phyloP scores from a whole-genome alignment of 495 filamentous ascomycete species.

The Zalerion maritima region DNA sequence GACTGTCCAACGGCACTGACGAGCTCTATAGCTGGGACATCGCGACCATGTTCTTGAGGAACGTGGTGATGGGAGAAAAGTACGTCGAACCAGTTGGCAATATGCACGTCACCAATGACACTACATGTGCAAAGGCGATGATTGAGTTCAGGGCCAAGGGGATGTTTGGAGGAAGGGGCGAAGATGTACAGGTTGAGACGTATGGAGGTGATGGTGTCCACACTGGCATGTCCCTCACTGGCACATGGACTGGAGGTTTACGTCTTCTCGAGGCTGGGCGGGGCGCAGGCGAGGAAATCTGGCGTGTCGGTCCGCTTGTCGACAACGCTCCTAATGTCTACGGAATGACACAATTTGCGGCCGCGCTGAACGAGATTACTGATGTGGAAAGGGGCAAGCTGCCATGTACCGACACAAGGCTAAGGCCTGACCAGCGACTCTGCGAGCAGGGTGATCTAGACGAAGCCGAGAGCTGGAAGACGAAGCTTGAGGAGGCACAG shows the following conservation, averaged over 20 bases:
- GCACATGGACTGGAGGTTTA: conserved; percentile 74
- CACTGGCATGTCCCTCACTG: conserved; percentile 47
- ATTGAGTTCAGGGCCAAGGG: conserved; percentile 83
- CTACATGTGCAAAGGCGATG: conserved; percentile 59
- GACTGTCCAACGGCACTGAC: conserved; percentile 43
- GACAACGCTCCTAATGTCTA: conserved; percentile 63
- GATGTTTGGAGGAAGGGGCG: conserved; percentile 89
- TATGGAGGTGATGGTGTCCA: conserved; percentile 48
- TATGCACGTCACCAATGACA: conserved; percentile 70
- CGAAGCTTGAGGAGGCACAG: conserved; percentile 72
- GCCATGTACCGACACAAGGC: conserved; percentile 64
- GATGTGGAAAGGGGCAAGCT: conserved; percentile 54
- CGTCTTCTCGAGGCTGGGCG: conserved; percentile 43
- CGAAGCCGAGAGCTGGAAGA: conserved; percentile 69
- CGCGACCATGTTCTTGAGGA: conserved; percentile 80
- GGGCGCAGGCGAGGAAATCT: conserved; percentile 47
- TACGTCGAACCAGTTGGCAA: conserved; percentile 90
- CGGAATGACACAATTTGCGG: conserved; percentile 77
- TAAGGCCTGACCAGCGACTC: conserved; percentile 86
- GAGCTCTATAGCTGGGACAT: conserved; percentile 75
- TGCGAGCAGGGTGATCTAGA: conserved; percentile 73
- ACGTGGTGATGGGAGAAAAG: conserved; percentile 95
- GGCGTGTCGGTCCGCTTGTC: conserved; percentile 63
- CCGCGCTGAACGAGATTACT: conserved; percentile 77
- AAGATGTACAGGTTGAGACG: conserved; percentile 68